Conservation (phyloP, 441 rosid species). For the Flueggea neowawraea region DNA sequence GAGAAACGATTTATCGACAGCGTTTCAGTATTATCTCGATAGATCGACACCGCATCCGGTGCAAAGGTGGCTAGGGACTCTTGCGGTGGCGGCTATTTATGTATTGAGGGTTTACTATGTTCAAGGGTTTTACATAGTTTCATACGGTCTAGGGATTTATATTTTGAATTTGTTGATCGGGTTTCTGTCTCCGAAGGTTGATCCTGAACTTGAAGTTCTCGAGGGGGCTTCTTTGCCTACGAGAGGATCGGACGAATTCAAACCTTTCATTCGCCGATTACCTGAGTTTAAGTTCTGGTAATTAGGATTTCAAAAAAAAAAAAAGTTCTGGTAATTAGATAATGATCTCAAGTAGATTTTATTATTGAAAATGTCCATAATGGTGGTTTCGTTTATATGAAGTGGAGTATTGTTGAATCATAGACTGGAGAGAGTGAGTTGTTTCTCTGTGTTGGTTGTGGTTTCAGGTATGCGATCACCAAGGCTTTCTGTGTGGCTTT, state of each 20-base stretch:
- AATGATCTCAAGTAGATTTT: no score
- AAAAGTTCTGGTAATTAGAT: conserved; percentile 23
- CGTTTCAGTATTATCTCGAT: conserved; percentile 27
- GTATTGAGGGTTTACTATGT: conserved; percentile 22
- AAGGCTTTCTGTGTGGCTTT: conserved; percentile 68
- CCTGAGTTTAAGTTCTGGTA: conserved; percentile 35
- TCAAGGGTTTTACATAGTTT: conserved; percentile 27
- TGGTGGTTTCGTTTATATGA: no score
- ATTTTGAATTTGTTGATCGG: conserved; percentile 30
- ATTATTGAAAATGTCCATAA: no score
- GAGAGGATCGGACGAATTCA: conserved; percentile 26
- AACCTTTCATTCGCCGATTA: conserved; percentile 27
- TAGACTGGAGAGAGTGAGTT: no score
- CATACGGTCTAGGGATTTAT: conserved; percentile 29
- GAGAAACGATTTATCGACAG: conserved; percentile 20
- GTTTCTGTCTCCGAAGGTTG: conserved; percentile 30
- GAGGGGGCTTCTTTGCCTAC: conserved; percentile 30
- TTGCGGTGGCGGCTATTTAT: conserved; percentile 17
- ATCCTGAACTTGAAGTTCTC: conserved; percentile 28
- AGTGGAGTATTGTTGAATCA: no score
- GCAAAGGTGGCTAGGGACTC: conserved; percentile 29
- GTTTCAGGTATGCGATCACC: conserved; percentile 63
- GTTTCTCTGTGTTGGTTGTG: conserved; percentile 5
- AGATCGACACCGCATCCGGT: conserved; percentile 22
- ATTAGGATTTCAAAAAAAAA: no score